A percentile compares a stretch with the other conserved stretches of the same genome.
phyloP scores from a whole-genome alignment of 208 protist species.

The Polymyxa betae region DNA sequence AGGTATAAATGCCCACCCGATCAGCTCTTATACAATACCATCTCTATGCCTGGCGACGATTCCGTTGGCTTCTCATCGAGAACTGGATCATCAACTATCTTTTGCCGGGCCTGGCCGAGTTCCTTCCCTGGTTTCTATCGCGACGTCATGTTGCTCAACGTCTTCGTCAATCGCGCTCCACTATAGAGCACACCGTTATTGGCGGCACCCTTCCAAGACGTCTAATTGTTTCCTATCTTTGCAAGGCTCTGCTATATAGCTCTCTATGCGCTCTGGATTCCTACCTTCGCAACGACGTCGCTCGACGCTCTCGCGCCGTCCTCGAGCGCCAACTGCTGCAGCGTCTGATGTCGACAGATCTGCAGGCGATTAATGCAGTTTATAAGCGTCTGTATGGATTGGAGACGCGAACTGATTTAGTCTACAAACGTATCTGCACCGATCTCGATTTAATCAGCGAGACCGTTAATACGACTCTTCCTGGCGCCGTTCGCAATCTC shows the following conservation, averaged over 20 bases:
- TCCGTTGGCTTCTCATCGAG: background rate
- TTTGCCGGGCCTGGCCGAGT: background rate
- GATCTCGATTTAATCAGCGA: background rate
- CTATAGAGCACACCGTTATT: slow-evolving; percentile 11
- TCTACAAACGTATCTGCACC: background rate
- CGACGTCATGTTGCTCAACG: background rate
- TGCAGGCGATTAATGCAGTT: background rate
- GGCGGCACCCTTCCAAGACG: background rate
- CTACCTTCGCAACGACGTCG: background rate
- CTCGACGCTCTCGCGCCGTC: background rate
- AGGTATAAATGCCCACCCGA: too few relatives aligned
- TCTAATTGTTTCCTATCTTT: background rate
- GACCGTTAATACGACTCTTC: background rate
- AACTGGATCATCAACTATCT: background rate
- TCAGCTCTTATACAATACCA: background rate
- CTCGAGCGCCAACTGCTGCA: background rate
- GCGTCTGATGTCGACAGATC: background rate
- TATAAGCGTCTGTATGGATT: slow-evolving; percentile 16
- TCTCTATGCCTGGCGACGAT: background rate
- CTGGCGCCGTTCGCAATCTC: background rate
- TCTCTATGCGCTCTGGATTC: background rate
- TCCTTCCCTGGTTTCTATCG: slow-evolving; percentile 22
- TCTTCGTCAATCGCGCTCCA: background rate
- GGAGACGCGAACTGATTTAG: background rate
- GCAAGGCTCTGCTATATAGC: background rate